phyloP scores from a whole-genome alignment of 164 flowering plant genomes.

The Euptelea pleiosperma region DNA sequence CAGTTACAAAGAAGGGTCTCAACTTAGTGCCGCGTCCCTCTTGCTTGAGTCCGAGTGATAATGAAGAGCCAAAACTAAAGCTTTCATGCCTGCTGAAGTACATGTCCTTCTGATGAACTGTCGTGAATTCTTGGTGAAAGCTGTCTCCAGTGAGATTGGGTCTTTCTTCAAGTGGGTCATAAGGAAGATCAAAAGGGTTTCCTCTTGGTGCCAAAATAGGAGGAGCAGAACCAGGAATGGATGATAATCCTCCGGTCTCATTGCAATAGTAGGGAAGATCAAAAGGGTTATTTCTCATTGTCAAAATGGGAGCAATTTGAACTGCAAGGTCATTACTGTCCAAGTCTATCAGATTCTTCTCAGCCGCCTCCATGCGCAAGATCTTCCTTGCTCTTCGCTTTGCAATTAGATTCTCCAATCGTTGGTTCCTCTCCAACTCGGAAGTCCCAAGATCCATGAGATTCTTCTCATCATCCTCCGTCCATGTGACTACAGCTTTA shows the following conservation, averaged over 20 bases:
- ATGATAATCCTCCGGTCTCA: slow-evolving; percentile 49
- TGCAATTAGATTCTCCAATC: slow-evolving; percentile 80
- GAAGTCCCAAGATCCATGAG: slow-evolving; percentile 77
- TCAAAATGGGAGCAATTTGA: slow-evolving; percentile 52
- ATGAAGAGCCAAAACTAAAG: slow-evolving; percentile 60
- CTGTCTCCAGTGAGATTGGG: slow-evolving; percentile 57
- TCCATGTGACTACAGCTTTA: slow-evolving; percentile 57
- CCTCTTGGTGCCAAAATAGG: slow-evolving; percentile 55
- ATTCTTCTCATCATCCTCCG: slow-evolving; percentile 89
- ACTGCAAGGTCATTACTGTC: slow-evolving; percentile 48
- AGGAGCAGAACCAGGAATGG: slow-evolving; percentile 91
- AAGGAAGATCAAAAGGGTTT: slow-evolving; percentile 90
- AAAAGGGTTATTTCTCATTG: slow-evolving; percentile 64
- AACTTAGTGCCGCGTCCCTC: slow-evolving; percentile 36
- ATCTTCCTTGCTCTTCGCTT: slow-evolving; percentile 62
- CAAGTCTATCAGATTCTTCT: slow-evolving; percentile 77
- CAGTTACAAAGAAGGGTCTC: slow-evolving; percentile 54
- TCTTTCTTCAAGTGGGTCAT: slow-evolving; percentile 70
- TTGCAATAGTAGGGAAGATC: slow-evolving; percentile 49
- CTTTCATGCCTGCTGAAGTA: slow-evolving; percentile 70
- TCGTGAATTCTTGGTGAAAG: slow-evolving; percentile 46
- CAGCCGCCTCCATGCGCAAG: slow-evolving; percentile 38
- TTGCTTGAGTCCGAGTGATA: slow-evolving; percentile 38
- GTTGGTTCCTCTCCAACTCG: slow-evolving; percentile 76
- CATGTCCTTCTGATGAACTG: slow-evolving; percentile 47